Conservation (phyloP, 2,329 filamentous ascomycete species). For the Knufia petricola region DNA sequence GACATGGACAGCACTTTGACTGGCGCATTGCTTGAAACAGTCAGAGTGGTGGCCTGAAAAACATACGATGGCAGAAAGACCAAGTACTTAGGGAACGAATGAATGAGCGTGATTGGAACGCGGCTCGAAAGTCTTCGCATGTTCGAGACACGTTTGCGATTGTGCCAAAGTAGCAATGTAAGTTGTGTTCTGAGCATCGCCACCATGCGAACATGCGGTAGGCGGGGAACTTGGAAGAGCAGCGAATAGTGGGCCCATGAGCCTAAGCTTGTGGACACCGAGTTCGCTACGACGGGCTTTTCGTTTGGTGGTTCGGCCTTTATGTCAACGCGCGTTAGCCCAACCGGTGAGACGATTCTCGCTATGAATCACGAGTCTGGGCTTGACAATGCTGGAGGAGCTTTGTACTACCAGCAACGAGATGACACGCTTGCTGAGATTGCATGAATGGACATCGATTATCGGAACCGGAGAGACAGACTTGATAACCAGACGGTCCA, state of each 20-base stretch:
- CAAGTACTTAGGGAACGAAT: background rate
- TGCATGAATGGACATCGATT: too few relatives aligned
- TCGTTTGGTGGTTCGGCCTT: background rate
- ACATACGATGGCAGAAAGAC: background rate
- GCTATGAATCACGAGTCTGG: too few relatives aligned
- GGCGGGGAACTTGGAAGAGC: background rate
- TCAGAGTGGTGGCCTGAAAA: constrained; percentile 8
- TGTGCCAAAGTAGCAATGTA: background rate
- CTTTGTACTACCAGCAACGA: too few relatives aligned
- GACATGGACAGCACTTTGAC: background rate
- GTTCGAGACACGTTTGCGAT: background rate
- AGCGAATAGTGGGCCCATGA: background rate
- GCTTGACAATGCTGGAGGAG: too few relatives aligned
- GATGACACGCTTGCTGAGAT: too few relatives aligned
- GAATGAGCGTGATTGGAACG: background rate
- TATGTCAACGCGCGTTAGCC: constrained; percentile 2
- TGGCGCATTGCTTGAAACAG: background rate
- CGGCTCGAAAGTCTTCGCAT: constrained; percentile 1
- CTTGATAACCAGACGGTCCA: too few relatives aligned
- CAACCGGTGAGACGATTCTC: background rate
- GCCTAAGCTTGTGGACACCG: background rate
- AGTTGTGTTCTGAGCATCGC: background rate
- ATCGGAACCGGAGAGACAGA: too few relatives aligned
- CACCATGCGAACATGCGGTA: constrained; percentile 1
- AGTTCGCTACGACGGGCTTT: background rate